Percentiles rank a stretch among this genome's conserved stretches.
Evolutionary conservation across 352 stramenopile species (phyloP).

Genomic region (Globisporangium rhizosaccharum): DNA sequence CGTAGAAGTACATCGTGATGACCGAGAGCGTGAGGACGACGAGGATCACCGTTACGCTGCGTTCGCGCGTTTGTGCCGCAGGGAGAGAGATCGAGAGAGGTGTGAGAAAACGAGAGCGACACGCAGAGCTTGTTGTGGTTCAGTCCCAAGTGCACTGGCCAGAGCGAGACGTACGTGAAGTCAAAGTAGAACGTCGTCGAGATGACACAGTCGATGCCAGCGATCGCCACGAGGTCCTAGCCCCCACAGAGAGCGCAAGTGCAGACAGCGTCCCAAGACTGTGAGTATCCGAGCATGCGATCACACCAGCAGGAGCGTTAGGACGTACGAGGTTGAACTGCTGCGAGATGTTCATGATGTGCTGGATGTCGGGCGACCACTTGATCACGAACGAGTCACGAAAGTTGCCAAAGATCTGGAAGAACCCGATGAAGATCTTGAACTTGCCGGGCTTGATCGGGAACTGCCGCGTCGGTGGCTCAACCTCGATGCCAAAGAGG

Average conservation of each 20-base stretch:
- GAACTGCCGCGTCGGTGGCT: slow-evolving; percentile 31
- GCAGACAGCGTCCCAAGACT: no score
- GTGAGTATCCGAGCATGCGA: not conserved
- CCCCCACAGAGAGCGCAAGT: not conserved
- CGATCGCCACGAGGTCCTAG: slow-evolving; percentile 67
- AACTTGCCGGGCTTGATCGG: slow-evolving; percentile 63
- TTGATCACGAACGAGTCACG: slow-evolving; percentile 61
- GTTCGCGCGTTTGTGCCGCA: not conserved
- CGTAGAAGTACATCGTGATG: slow-evolving; percentile 60
- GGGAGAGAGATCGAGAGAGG: not conserved
- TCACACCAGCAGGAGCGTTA: not conserved
- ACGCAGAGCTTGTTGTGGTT: not conserved
- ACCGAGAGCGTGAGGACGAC: slow-evolving; percentile 37
- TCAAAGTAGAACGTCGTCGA: slow-evolving; percentile 75
- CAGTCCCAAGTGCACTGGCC: not conserved
- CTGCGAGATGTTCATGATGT: slow-evolving; percentile 55
- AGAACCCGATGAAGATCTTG: slow-evolving; percentile 80
- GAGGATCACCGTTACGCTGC: slow-evolving; percentile 48
- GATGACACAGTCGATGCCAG: slow-evolving; percentile 68
- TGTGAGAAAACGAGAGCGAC: not conserved
- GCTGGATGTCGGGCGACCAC: slow-evolving; percentile 51
- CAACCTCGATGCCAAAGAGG: slow-evolving; percentile 58
- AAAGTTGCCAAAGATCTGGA: slow-evolving; percentile 81
- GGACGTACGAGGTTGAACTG: slow-evolving; percentile 65
- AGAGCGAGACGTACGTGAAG: slow-evolving; percentile 41